These are phyloP conservation scores for Caulochytrium protostelioides DNA, from an alignment of 371 early-diverging fungal genomes.

Conservation along the genomic window DNA sequence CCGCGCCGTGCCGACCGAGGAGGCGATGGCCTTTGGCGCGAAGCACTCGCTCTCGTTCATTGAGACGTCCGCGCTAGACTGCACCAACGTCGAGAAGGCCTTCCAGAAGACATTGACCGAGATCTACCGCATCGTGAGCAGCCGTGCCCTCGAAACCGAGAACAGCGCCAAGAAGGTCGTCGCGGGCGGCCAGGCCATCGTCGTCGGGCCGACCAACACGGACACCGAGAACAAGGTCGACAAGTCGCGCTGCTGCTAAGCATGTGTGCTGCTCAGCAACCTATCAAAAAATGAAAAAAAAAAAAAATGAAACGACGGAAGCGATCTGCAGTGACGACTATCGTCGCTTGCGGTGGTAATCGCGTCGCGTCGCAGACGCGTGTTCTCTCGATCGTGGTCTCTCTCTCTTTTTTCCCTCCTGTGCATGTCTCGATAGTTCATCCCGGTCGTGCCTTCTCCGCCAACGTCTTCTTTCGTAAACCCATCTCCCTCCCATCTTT, in stretches of 20 bases:
- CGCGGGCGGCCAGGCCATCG: constrained; percentile 6
- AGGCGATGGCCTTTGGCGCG: constrained; percentile 91
- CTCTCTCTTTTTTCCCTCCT: too few relatives aligned
- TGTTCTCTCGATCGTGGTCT: too few relatives aligned
- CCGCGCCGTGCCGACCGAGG: constrained; percentile 87
- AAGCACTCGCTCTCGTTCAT: constrained; percentile 79
- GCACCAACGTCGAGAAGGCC: constrained; percentile 80
- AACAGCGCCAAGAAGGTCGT: neutral
- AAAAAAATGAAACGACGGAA: too few relatives aligned
- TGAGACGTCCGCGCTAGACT: constrained; percentile 86
- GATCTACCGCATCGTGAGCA: constrained; percentile 75
- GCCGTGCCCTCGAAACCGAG: constrained; percentile 50
- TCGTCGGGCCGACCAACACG: constrained; percentile 5
- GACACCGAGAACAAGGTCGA: constrained; percentile 4
- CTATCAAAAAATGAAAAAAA: too few relatives aligned
- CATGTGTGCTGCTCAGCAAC: too few relatives aligned
- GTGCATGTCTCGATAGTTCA: too few relatives aligned
- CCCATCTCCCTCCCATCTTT: too few relatives aligned
- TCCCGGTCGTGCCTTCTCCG: too few relatives aligned
- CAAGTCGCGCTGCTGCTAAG: constrained; percentile 7
- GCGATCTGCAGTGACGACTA: too few relatives aligned
- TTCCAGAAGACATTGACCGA: constrained; percentile 86
- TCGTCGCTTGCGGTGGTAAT: too few relatives aligned
- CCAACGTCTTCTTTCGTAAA: too few relatives aligned
- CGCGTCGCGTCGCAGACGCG: too few relatives aligned